Percentiles rank a stretch among this genome's conserved stretches.
These are phyloP conservation scores for Lentinus brumalis DNA, from an alignment of 768 basidiomycete genomes.

Conservation along the genomic window DNA sequence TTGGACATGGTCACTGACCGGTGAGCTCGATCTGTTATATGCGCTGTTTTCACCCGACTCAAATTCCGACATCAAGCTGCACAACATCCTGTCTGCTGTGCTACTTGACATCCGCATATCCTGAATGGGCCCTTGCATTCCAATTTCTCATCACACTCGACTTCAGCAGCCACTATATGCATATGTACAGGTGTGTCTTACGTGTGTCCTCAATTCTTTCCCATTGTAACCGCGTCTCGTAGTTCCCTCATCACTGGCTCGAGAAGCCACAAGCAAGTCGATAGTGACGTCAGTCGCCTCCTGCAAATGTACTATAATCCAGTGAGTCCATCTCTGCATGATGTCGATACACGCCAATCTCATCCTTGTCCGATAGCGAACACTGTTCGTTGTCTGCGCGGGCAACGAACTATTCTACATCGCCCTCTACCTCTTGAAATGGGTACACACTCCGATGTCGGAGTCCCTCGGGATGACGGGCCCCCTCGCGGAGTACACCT, in stretches of 20 bases:
- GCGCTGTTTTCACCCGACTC: not conserved
- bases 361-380: constrained; percentile 49
- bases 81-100: constrained; percentile 94
- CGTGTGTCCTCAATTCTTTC: not conserved
- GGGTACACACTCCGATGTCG: constrained; percentile 72
- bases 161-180: constrained; percentile 98
- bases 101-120: constrained; percentile 91
- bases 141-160: constrained; percentile 96
- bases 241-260: constrained; percentile 97
- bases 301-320: constrained; percentile 92
- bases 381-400: constrained; percentile 90
- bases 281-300: constrained; percentile 89
- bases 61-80: constrained; percentile 57
- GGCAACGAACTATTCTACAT: constrained; percentile 97
- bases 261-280: constrained; percentile 89
- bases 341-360: not conserved
- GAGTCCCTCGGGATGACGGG: constrained; percentile 34
- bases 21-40: constrained; percentile 44
- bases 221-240: constrained; percentile 10
- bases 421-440: constrained; percentile 90
- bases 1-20: constrained; percentile 99
- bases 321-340: constrained; percentile 47
- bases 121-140: constrained; percentile 80
- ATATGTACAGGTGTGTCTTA: constrained; percentile 90
- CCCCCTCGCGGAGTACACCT: constrained; percentile 54